These are phyloP conservation scores for Asterionellopsis glacialis DNA, from an alignment of 108 stramenopile species.

Conservation along the genomic window DNA sequence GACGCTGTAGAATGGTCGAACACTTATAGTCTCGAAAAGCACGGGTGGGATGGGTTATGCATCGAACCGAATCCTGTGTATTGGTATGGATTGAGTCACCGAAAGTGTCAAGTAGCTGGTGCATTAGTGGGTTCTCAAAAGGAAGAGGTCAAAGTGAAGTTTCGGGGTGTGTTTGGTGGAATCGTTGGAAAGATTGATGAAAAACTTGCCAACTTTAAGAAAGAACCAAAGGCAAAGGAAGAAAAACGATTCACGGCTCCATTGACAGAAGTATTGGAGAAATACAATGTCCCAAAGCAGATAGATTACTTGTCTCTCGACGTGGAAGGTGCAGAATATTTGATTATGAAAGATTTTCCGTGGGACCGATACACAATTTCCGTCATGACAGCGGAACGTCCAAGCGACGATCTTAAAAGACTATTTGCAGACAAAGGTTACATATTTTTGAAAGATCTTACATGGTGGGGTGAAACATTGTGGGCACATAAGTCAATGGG, in stretches of 20 bases:
- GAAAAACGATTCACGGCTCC: conserved; percentile 12
- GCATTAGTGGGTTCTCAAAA: conserved; percentile 17
- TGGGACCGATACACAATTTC: conserved; percentile 16
- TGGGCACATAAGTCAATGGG: conserved; percentile 51
- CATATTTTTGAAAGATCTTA: conserved; percentile 23
- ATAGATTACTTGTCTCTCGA: conserved; percentile 32
- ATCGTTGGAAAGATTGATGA: conserved; percentile 22
- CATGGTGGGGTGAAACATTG: conserved; percentile 56
- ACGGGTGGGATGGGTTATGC: conserved; percentile 17
- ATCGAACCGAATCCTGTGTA: conserved; percentile 27
- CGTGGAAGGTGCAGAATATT: conserved; percentile 30
- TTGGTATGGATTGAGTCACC: conserved; percentile 16
- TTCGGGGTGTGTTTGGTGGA: conserved; percentile 18
- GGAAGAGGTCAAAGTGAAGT: conserved; percentile 6
- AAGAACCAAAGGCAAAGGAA: not conserved
- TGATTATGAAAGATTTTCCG: conserved; percentile 36
- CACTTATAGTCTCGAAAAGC: conserved; percentile 10
- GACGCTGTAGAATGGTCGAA: conserved; percentile 13
- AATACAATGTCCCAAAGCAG: conserved; percentile 15
- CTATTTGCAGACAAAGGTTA: conserved; percentile 31
- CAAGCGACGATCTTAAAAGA: conserved; percentile 12
- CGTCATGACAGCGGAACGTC: conserved; percentile 27
- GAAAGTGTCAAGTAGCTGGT: conserved; percentile 20
- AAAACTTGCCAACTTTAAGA: conserved; percentile 1
- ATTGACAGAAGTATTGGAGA: conserved; percentile 12